These are phyloP conservation scores for Arthroderma sp. DNA, from an alignment of 2,329 filamentous ascomycete genomes.

Conservation along the genomic window DNA sequence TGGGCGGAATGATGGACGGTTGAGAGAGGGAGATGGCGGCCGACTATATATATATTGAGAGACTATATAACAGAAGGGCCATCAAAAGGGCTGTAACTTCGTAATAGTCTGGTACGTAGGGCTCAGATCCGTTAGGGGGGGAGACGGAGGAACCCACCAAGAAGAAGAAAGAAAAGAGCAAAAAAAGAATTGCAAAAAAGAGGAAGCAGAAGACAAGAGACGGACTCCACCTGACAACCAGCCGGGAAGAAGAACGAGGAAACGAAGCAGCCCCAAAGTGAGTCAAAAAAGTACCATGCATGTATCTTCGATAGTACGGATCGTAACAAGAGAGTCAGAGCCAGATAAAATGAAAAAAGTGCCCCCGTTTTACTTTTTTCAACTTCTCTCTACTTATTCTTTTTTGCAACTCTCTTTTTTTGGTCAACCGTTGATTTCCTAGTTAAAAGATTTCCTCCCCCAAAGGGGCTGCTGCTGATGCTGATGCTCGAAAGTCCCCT, in stretches of 20 bases:
- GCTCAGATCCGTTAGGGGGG: background rate
- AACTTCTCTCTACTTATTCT: background rate
- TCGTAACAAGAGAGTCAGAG: background rate
- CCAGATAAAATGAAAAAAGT: background rate
- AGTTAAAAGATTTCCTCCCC: background rate
- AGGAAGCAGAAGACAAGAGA: background rate
- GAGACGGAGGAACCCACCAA: background rate
- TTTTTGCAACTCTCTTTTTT: slow-evolving; percentile 3
- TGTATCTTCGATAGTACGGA: background rate
- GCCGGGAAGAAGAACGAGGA: background rate
- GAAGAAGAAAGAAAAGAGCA: background rate
- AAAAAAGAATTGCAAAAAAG: background rate
- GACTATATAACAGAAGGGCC: background rate
- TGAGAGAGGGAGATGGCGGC: background rate
- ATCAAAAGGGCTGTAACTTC: background rate
- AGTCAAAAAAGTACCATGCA: background rate
- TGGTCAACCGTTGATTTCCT: background rate
- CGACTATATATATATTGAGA: background rate
- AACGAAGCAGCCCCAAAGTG: background rate
- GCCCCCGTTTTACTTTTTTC: background rate
- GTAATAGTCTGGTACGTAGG: slow-evolving; percentile 2
- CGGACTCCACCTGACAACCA: background rate
- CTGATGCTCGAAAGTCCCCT: too few species aligned
- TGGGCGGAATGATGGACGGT: background rate
- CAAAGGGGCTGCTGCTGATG: background rate